A percentile compares a stretch with the other conserved stretches of the same genome.
phyloP scores from a whole-genome alignment of 2,329 filamentous ascomycete genomes.

The Thelonectria olida region DNA sequence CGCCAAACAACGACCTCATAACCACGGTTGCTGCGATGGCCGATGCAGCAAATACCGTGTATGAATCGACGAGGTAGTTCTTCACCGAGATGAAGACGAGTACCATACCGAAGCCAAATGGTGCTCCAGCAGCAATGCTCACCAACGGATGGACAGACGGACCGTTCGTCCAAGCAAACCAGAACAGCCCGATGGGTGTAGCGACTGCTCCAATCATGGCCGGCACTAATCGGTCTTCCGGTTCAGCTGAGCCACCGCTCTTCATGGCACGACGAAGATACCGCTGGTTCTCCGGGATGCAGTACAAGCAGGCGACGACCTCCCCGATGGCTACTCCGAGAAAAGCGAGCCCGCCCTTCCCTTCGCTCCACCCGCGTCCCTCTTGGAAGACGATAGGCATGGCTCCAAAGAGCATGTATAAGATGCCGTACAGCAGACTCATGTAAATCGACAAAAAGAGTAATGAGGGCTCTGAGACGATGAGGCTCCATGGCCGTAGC shows the following conservation, averaged over 20 bases:
- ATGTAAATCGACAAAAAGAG: constrained; percentile 83
- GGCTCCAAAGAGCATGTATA: constrained; percentile 78
- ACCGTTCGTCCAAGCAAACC: constrained; percentile 33
- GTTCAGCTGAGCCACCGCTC: constrained; percentile 22
- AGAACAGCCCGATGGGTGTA: constrained; percentile 33
- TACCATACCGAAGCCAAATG: constrained; percentile 32
- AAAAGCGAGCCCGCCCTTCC: constrained; percentile 31
- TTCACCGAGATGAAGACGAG: constrained; percentile 33
- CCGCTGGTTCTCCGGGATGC: constrained; percentile 26
- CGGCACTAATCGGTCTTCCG: constrained; percentile 29
- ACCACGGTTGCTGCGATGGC: constrained; percentile 32
- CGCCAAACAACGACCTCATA: constrained; percentile 29
- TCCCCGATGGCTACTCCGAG: constrained; percentile 31
- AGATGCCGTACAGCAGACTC: constrained; percentile 76
- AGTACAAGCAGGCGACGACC: constrained; percentile 23
- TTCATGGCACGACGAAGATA: constrained; percentile 23
- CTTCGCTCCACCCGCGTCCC: constrained; percentile 46
- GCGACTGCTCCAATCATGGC: constrained; percentile 33
- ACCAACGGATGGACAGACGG: constrained; percentile 31
- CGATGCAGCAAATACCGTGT: constrained; percentile 31
- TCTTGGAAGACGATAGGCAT: constrained; percentile 70
- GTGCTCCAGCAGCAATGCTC: constrained; percentile 26
- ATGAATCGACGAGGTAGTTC: constrained; percentile 32
- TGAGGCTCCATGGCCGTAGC: constrained; percentile 70
- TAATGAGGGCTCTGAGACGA: constrained; percentile 82